phyloP scores from a whole-genome alignment of 768 basidiomycete species.

The Tricholoma sp. region DNA sequence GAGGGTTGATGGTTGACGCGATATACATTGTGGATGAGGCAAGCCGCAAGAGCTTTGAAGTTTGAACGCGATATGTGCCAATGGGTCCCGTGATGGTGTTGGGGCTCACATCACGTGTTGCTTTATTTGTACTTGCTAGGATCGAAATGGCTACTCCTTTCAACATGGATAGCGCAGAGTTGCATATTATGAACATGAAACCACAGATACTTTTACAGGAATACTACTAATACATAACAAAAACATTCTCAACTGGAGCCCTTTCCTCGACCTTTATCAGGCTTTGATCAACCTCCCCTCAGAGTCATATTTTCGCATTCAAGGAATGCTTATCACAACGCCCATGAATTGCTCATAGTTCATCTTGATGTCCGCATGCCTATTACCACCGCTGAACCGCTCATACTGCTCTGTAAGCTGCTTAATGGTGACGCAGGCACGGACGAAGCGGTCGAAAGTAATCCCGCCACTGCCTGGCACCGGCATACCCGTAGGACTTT shows the following conservation, averaged over 20 bases:
- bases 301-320: conserved; percentile 20
- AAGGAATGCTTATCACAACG: conserved; percentile 59
- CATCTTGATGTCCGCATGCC: conserved; percentile 69
- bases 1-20: conserved; percentile 15
- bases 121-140: too few species aligned
- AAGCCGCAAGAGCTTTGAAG: background rate
- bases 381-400: conserved; percentile 53
- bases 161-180: too few species aligned
- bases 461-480: conserved; percentile 43
- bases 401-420: conserved; percentile 71
- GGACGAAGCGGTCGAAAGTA: conserved; percentile 82
- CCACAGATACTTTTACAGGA: too few species aligned
- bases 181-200: too few species aligned
- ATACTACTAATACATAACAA: too few species aligned
- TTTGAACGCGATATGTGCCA: too few species aligned
- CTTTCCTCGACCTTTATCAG: background rate
- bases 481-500: conserved; percentile 23
- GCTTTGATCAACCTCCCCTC: background rate
- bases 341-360: conserved; percentile 71
- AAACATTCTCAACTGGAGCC: too few species aligned
- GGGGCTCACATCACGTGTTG: too few species aligned
- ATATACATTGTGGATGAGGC: conserved; percentile 15
- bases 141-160: too few species aligned
- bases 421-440: conserved; percentile 79
- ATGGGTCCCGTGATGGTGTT: too few species aligned